Conservation (phyloP, 768 basidiomycete genomes). For the Hydnomerulius pinastri region DNA sequence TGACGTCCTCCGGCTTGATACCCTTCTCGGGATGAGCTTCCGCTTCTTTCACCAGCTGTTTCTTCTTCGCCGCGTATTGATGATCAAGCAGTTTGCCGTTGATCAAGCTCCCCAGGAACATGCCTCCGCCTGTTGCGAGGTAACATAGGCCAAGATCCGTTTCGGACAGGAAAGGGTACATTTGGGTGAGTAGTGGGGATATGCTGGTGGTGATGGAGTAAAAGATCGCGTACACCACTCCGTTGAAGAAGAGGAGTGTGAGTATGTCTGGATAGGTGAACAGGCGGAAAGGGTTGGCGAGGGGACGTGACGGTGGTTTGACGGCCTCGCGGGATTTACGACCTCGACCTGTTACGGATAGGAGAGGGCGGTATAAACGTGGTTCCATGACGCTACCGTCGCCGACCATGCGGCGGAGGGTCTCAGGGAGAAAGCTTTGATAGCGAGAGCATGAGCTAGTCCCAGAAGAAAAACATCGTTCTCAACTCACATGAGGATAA, state of each 20-base stretch:
- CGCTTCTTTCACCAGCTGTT: constrained; percentile 5
- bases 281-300: constrained; percentile 37
- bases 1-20: constrained; percentile 20
- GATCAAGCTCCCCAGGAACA: constrained; percentile 53
- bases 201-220: constrained; percentile 43
- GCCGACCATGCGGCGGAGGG: constrained; percentile 14
- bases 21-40: constrained; percentile 24
- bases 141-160: constrained; percentile 70
- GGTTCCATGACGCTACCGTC: constrained; percentile 18
- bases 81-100: constrained; percentile 63
- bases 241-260: constrained; percentile 48
- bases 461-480: constrained; percentile 21
- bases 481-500: constrained; percentile 46
- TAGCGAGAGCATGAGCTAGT: constrained; percentile 28
- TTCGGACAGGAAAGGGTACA: constrained; percentile 49
- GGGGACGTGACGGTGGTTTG: constrained; percentile 9
- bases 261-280: constrained; percentile 37
- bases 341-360: constrained; percentile 14
- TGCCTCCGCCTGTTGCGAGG: constrained; percentile 70
- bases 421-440: constrained; percentile 21
- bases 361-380: constrained; percentile 13
- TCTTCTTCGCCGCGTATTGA: constrained; percentile 50
- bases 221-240: constrained; percentile 52
- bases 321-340: background rate
- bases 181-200: constrained; percentile 49